phyloP scores from a whole-genome alignment of 2,329 filamentous ascomycete genomes.

The Xylaria sp. region DNA sequence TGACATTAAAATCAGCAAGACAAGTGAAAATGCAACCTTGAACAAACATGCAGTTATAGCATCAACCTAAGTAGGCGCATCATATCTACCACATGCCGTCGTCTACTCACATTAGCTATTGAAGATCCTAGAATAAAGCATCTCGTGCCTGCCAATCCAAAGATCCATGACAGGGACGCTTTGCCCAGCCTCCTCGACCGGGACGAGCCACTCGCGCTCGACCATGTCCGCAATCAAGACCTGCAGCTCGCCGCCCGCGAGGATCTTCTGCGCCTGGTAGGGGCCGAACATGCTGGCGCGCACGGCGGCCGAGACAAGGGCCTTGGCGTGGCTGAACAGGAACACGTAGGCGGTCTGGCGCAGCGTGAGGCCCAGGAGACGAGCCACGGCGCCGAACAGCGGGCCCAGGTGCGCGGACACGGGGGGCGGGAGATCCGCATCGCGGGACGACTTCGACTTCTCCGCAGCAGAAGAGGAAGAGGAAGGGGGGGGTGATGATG shows the following conservation, averaged over 20 bases:
- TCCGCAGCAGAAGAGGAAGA: neutral
- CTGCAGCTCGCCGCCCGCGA: constrained; percentile 67
- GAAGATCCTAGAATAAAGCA: constrained; percentile 84
- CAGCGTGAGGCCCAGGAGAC: constrained; percentile 63
- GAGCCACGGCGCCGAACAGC: constrained; percentile 70
- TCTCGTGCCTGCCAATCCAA: constrained; percentile 82
- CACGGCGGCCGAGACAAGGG: constrained; percentile 76
- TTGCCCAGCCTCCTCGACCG: constrained; percentile 72
- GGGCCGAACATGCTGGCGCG: constrained; percentile 79
- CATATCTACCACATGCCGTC: neutral
- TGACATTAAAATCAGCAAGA: neutral
- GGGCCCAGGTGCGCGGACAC: constrained; percentile 72
- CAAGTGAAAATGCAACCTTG: neutral
- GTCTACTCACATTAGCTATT: constrained; percentile 64
- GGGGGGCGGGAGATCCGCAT: constrained; percentile 46
- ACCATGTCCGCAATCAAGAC: constrained; percentile 63
- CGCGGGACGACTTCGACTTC: constrained; percentile 40
- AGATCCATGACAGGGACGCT: constrained; percentile 78
- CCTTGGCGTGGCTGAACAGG: constrained; percentile 76
- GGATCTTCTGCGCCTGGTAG: constrained; percentile 76
- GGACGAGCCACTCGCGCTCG: constrained; percentile 61
- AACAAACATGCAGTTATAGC: neutral
- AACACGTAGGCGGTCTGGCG: constrained; percentile 76
- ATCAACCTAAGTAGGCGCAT: neutral
- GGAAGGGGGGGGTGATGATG: neutral